These are phyloP conservation scores for Kwoniella pini DNA, from an alignment of 768 basidiomycete genomes.

Conservation along the genomic window DNA sequence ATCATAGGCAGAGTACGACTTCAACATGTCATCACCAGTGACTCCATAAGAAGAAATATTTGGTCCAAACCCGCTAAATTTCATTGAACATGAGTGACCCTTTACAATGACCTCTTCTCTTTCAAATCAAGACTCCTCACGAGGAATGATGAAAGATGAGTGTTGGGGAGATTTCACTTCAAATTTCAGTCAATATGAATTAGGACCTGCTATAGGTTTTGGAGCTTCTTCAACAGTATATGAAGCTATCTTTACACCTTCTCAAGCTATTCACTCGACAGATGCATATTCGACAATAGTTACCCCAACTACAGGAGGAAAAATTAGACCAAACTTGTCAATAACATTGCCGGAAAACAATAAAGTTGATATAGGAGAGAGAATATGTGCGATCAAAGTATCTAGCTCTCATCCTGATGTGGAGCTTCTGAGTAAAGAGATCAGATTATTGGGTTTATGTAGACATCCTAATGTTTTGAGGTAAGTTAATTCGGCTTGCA, in stretches of 20 bases:
- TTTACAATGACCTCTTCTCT: no score
- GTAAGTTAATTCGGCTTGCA: constrained; percentile 11
- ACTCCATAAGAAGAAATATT: no score
- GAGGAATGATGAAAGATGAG: constrained; percentile 30
- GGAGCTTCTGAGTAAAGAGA: constrained; percentile 57
- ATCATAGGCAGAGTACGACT: no score
- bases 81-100: no score
- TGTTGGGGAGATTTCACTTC: constrained; percentile 29
- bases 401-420: constrained; percentile 61
- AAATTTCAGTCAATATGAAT: constrained; percentile 68
- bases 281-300: constrained; percentile 2
- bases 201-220: constrained; percentile 75
- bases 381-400: constrained; percentile 48
- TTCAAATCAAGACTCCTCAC: no score
- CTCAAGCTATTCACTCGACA: constrained; percentile 28
- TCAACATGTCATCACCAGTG: no score
- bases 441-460: constrained; percentile 33
- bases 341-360: background rate
- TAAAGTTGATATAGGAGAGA: background rate
- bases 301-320: background rate
- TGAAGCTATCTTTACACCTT: constrained; percentile 65
- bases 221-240: constrained; percentile 92
- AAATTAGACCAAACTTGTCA: background rate
- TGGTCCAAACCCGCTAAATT: no score
- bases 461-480: constrained; percentile 69